A percentile compares a stretch with the other conserved stretches of the same genome.
Evolutionary conservation across 495 filamentous ascomycete genomes (phyloP).

Genomic region (Aspergillus coremiiformis): DNA sequence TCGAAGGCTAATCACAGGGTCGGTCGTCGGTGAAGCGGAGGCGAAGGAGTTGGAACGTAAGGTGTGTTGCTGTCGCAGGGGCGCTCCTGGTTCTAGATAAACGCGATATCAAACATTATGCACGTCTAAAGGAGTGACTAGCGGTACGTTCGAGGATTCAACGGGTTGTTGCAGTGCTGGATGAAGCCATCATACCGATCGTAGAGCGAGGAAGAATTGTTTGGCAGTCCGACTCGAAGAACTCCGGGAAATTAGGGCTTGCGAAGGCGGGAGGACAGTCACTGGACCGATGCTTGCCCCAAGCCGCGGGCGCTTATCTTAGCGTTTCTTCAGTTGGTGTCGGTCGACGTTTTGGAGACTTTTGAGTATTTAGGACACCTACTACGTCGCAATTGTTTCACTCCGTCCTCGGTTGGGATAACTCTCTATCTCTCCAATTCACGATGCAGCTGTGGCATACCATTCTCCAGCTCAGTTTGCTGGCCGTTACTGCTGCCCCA

Average conservation of each 20-base stretch:
- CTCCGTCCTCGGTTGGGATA: conserved; percentile 8
- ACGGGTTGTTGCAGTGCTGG: neutral
- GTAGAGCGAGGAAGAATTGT: conserved; percentile 11
- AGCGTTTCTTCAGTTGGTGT: conserved; percentile 8
- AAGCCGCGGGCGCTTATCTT: conserved; percentile 20
- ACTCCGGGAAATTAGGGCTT: conserved; percentile 32
- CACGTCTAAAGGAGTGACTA: conserved; percentile 3
- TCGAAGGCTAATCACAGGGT: conserved; percentile 5
- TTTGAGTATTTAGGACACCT: neutral
- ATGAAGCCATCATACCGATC: neutral
- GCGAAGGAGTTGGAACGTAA: conserved; percentile 15
- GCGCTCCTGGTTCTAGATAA: conserved; percentile 11
- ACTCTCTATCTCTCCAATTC: conserved; percentile 8
- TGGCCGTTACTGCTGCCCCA: conserved; percentile 34
- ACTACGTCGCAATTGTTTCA: neutral
- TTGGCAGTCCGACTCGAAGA: conserved; percentile 21
- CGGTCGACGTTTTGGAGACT: too few relatives aligned
- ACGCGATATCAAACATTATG: conserved; percentile 9
- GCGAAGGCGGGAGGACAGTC: conserved; percentile 20
- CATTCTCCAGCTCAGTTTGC: conserved; percentile 33
- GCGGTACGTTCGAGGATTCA: conserved; percentile 2
- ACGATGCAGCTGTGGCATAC: conserved; percentile 40
- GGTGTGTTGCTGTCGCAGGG: conserved; percentile 13
- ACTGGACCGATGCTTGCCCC: conserved; percentile 27
- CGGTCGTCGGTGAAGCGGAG: conserved; percentile 16